A percentile compares a stretch with the other conserved stretches of the same genome.
Conservation (phyloP, 805 yeast genomes). For the Torulaspora franciscae region DNA sequence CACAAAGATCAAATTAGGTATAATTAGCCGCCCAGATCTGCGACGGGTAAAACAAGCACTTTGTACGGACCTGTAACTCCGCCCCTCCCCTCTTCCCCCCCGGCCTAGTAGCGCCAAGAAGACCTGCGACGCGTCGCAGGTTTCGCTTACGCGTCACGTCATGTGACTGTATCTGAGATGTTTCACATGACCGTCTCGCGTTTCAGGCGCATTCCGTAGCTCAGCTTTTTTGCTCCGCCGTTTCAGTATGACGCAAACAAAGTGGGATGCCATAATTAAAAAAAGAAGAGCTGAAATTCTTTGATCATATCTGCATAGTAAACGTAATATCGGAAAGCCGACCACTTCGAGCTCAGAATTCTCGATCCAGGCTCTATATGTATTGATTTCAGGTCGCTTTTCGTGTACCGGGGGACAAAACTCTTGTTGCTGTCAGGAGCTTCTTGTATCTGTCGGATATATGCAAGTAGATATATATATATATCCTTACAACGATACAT, state of each 20-base stretch:
- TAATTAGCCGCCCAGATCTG: conserved; percentile 11
- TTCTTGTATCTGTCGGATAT: background rate
- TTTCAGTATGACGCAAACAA: background rate
- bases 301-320: too few relatives aligned
- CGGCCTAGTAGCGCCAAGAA: too few relatives aligned
- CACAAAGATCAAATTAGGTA: conserved; percentile 7
- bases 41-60: background rate
- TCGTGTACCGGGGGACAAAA: background rate
- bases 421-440: background rate
- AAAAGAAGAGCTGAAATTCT: background rate
- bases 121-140: too few relatives aligned
- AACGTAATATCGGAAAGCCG: too few relatives aligned
- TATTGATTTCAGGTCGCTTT: background rate
- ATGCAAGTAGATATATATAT: background rate
- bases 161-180: background rate
- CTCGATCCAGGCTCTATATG: background rate
- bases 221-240: background rate
- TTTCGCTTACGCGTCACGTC: background rate
- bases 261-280: background rate
- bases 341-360: background rate
- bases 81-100: too few relatives aligned
- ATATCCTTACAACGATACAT: too few relatives aligned
- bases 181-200: background rate
- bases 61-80: background rate
- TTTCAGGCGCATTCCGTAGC: background rate